Evolutionary conservation across 2,329 filamentous ascomycete species (phyloP), one percentile per base, ranked within the genome.

Genomic region (Colletotrichum chrysophilum): DNA sequence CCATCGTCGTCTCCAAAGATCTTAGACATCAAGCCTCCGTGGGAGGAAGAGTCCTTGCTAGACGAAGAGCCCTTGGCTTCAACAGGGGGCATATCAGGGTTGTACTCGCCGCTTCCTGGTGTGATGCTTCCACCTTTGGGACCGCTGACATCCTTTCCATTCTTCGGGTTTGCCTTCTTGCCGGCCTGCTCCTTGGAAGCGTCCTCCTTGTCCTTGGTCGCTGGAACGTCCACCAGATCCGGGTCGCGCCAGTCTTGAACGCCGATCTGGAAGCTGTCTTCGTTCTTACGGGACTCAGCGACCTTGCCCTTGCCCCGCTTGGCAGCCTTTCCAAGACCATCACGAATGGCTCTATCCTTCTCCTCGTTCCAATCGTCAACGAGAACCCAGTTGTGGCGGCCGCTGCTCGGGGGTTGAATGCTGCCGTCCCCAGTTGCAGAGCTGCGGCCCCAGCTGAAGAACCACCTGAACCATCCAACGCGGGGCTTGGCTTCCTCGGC

Each of bases 231-330:
- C 18, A 76, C 70, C 36, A 76, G 32, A 24, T 76, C 74, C 7
- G 94, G 93, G 82, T 97, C 95, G 78, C 94, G 91, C 95, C 95
- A 96, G 81, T 97, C 95, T 78, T 97, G 94, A 14, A 96, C 92
- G n/a, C 94, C 95, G 79, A 96, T 96, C 60, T 94, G 89, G 81
- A 96, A 96, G 72, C 89, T 91, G 82, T 95, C 93, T 62, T 87
- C 83, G 3, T 81, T 60, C 65, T 70, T 70, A 69, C 3, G 77
- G 52, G 43, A 77, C 75, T 36, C 78, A 75, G 38, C 77, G 65
- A 58, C 32, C 72, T 81, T 80, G 56, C 80, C 70, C 73, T 83
- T 77, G 65, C 78, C 76, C 70, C 70, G 82, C 82, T 72, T 83
- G 84, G 66, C 74, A 16, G 83, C 83, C 75, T 86, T 84, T 65